phyloP scores from a whole-genome alignment of 192 early-diverging fungal genomes.

The Fimicolochytrium jonesii region DNA sequence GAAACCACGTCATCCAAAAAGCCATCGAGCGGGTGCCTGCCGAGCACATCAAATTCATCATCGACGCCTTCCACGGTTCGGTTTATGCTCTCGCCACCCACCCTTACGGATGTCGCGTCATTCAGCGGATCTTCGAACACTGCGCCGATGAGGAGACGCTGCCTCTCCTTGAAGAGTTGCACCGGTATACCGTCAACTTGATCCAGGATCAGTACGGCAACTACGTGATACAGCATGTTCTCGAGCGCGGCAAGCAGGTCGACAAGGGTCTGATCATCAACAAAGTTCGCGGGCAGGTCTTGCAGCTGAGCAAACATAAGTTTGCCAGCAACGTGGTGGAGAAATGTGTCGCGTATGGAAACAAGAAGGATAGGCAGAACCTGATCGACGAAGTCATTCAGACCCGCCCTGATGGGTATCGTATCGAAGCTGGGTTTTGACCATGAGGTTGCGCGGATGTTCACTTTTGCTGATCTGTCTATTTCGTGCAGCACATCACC shows the following conservation, averaged over 20 bases:
- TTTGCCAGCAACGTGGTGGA: slow-evolving; percentile 99
- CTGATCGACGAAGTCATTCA: slow-evolving; percentile 92
- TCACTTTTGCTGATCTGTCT: not conserved
- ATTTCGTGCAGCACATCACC: slow-evolving; percentile 61
- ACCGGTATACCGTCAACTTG: slow-evolving; percentile 83
- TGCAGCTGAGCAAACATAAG: slow-evolving; percentile 95
- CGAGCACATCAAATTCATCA: slow-evolving; percentile 93
- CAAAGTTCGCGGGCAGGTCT: slow-evolving; percentile 88
- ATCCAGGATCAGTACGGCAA: slow-evolving; percentile 99
- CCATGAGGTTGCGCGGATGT: too few relatives aligned
- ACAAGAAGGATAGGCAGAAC: slow-evolving; percentile 74
- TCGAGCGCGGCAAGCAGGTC: slow-evolving; percentile 83
- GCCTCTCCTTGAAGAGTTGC: slow-evolving; percentile 90
- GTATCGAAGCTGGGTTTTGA: too few relatives aligned
- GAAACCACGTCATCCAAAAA: slow-evolving; percentile 99
- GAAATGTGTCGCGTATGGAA: slow-evolving; percentile 94
- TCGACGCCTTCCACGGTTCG: slow-evolving; percentile 95
- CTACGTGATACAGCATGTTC: slow-evolving; percentile 98
- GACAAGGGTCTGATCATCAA: slow-evolving; percentile 86
- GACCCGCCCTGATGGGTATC: slow-evolving; percentile 80
- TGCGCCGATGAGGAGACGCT: slow-evolving; percentile 72
- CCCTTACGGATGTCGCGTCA: slow-evolving; percentile 97
- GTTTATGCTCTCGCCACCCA: slow-evolving; percentile 95
- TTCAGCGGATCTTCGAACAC: slow-evolving; percentile 99
- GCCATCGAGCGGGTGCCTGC: slow-evolving; percentile 94